phyloP scores from a whole-genome alignment of 164 flowering plant species.

The Kingdonia uniflora region DNA sequence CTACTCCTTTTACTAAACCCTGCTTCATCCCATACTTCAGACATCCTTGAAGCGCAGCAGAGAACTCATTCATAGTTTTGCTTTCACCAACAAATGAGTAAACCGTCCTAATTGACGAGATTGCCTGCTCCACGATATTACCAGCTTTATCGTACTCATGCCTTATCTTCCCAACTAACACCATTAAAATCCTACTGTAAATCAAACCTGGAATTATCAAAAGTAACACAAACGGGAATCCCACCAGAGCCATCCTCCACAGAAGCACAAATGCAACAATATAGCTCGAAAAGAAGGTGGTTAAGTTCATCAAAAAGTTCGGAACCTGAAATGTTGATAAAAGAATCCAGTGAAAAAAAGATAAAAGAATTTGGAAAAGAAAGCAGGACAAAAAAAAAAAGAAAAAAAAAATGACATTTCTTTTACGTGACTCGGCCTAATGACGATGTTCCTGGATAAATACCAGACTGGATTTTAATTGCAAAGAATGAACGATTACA shows the following conservation, averaged over 20 bases:
- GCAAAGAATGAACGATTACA: too few relatives aligned
- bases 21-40: background rate
- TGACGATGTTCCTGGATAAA: too few relatives aligned
- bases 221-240: conserved; percentile 49
- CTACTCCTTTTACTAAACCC: conserved; percentile 3
- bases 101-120: conserved; percentile 1
- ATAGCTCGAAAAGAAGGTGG: conserved; percentile 50
- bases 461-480: too few relatives aligned
- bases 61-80: conserved; percentile 1
- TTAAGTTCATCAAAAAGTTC: conserved; percentile 36
- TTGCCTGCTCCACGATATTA: conserved; percentile 1
- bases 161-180: conserved; percentile 39
- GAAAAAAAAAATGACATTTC: too few relatives aligned
- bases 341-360: background rate
- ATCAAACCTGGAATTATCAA: conserved; percentile 62
- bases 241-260: conserved; percentile 70
- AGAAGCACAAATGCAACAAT: conserved; percentile 39
- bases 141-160: conserved; percentile 62
- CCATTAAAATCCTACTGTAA: conserved; percentile 55
- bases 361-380: too few relatives aligned
- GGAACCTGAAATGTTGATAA: conserved; percentile 37
- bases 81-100: conserved; percentile 2
- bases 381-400: too few relatives aligned
- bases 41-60: background rate
- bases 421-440: too few relatives aligned